Evolutionary conservation across 2,329 filamentous ascomycete genomes (phyloP).

Genomic region (Remersonia thermophila): DNA sequence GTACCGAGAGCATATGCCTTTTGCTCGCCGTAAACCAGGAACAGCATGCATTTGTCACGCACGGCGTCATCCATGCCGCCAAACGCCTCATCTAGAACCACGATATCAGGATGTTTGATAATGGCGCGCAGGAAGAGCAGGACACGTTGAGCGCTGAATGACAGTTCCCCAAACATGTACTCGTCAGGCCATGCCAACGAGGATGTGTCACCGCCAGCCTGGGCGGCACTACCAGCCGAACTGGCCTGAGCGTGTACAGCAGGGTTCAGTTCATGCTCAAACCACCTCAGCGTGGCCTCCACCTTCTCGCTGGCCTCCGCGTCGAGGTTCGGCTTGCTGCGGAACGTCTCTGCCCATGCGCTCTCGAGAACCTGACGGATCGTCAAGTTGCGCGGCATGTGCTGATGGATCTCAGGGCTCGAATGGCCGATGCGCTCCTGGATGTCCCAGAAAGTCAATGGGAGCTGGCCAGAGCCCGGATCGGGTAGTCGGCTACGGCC

Average conservation of each 20-base stretch:
- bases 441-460: slow-evolving; percentile 85
- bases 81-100: slow-evolving; percentile 80
- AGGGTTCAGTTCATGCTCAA: slow-evolving; percentile 65
- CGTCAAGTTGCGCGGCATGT: slow-evolving; percentile 70
- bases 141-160: slow-evolving; percentile 74
- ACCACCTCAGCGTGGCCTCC: slow-evolving; percentile 61
- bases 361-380: slow-evolving; percentile 67
- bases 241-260: slow-evolving; percentile 8
- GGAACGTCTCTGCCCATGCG: slow-evolving; percentile 83
- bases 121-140: slow-evolving; percentile 72
- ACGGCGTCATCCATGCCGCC: slow-evolving; percentile 72
- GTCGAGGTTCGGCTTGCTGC: slow-evolving; percentile 54
- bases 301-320: slow-evolving; percentile 45
- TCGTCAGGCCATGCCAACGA: slow-evolving; percentile 52
- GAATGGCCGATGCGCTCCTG: slow-evolving; percentile 85
- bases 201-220: slow-evolving; percentile 9
- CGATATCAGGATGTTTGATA: slow-evolving; percentile 67
- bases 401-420: slow-evolving; percentile 84
- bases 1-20: slow-evolving; percentile 25
- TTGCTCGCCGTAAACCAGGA: slow-evolving; percentile 55
- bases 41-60: slow-evolving; percentile 76
- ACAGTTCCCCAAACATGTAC: slow-evolving; percentile 57
- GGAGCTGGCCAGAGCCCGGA: slow-evolving; percentile 49
- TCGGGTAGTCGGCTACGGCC: slow-evolving; percentile 69
- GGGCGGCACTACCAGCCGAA: not conserved